Percentiles rank a stretch among this genome's conserved stretches.
These are phyloP conservation scores for Colletotrichum euphorbiae DNA, from an alignment of 2,329 filamentous ascomycete species.

Conservation along the genomic window DNA sequence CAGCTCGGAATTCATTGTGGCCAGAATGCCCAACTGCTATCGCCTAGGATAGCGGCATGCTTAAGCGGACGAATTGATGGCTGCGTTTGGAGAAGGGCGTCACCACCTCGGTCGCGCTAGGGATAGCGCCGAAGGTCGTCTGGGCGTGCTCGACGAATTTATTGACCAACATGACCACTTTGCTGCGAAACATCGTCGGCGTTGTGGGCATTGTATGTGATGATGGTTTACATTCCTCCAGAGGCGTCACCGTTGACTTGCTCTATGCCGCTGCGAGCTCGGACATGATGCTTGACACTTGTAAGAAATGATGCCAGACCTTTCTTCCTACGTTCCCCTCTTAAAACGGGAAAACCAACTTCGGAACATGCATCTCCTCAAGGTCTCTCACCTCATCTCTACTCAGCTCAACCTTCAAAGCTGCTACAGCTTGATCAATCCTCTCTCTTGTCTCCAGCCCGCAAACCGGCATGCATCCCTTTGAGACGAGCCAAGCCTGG, in stretches of 20 bases:
- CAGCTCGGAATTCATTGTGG: neutral
- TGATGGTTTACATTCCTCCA: too few relatives aligned
- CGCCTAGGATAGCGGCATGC: neutral
- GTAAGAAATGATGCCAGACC: too few relatives aligned
- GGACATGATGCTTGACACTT: too few relatives aligned
- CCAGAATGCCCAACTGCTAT: neutral
- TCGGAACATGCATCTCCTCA: conserved; percentile 31
- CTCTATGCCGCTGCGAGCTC: too few relatives aligned
- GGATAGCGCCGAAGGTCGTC: neutral
- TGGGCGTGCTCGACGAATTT: too few relatives aligned
- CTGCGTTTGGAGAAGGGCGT: conserved; percentile 1
- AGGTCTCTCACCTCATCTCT: conserved; percentile 7
- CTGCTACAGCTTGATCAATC: conserved; percentile 29
- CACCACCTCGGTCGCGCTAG: neutral
- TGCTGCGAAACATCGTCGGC: too few relatives aligned
- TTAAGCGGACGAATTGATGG: neutral
- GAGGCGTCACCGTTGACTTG: too few relatives aligned
- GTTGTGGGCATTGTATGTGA: too few relatives aligned
- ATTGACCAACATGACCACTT: too few relatives aligned
- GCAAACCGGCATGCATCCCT: conserved; percentile 25
- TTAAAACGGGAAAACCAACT: conserved; percentile 10
- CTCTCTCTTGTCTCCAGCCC: conserved; percentile 30
- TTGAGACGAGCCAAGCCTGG: conserved; percentile 29
- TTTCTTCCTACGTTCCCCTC: neutral
- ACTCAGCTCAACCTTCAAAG: conserved; percentile 3